Evolutionary conservation across 2,329 filamentous ascomycete genomes (phyloP).

Genomic region (Fusarium compactum): DNA sequence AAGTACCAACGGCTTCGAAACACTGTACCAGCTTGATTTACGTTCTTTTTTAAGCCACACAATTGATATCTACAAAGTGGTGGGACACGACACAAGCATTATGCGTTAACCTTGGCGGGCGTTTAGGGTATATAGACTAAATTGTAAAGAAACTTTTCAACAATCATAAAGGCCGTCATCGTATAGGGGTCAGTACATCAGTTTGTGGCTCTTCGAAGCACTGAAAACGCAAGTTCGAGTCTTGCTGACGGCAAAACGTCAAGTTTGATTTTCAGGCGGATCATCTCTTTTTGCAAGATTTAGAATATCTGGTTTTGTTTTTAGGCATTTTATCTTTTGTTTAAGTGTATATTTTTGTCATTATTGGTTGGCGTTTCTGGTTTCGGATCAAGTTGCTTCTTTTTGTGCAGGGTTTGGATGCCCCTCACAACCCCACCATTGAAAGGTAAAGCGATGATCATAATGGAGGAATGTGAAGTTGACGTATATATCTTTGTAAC

Average conservation of each 20-base stretch:
- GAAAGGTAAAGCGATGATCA: neutral
- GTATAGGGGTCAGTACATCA: conserved; percentile 44
- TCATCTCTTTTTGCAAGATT: conserved; percentile 13
- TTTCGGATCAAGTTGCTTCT: neutral
- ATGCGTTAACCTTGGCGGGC: neutral
- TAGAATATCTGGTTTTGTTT: neutral
- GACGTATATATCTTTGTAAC: neutral
- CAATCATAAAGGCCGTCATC: conserved; percentile 34
- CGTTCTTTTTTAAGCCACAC: neutral
- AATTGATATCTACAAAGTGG: neutral
- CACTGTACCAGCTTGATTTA: neutral
- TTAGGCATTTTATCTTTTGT: neutral
- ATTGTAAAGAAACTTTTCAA: neutral
- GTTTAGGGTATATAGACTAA: neutral
- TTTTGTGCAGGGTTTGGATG: conserved; percentile 13
- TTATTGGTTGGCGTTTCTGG: neutral
- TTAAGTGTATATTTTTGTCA: conserved; percentile 12
- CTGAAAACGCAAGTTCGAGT: conserved; percentile 45
- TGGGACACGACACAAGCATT: neutral
- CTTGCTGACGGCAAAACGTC: conserved; percentile 39
- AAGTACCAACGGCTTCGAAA: too few species aligned
- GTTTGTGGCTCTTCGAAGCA: conserved; percentile 41
- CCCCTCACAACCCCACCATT: conserved; percentile 10
- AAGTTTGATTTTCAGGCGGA: neutral
- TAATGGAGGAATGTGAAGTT: neutral